These are phyloP conservation scores for Ustilago crameri DNA, from an alignment of 1,284 basidiomycete genomes.

Conservation along the genomic window DNA sequence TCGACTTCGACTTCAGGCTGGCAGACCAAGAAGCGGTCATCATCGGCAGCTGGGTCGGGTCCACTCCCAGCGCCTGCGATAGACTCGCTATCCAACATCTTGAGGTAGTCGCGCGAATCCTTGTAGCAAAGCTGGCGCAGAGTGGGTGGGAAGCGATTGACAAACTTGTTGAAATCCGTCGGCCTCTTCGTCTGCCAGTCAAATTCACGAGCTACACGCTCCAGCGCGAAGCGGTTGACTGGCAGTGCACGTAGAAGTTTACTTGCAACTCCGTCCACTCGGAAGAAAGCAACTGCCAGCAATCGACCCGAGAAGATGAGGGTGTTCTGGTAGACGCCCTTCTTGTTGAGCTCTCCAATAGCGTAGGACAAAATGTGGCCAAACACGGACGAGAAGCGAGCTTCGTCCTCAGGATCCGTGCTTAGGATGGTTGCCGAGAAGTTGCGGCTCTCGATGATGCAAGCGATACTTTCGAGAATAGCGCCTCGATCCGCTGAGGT, in stretches of 20 bases:
- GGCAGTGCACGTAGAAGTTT: constrained; percentile 62
- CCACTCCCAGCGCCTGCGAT: constrained; percentile 12
- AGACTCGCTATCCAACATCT: constrained; percentile 56
- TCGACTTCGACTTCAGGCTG: constrained; percentile 64
- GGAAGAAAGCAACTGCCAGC: constrained; percentile 62
- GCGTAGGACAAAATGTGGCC: constrained; percentile 61
- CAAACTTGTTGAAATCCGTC: constrained; percentile 42
- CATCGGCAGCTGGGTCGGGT: constrained; percentile 28
- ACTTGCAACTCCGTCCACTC: constrained; percentile 60
- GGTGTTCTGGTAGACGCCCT: constrained; percentile 66
- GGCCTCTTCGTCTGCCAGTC: constrained; percentile 53
- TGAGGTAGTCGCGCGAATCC: constrained; percentile 60
- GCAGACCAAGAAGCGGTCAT: constrained; percentile 58
- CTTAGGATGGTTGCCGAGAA: constrained; percentile 50
- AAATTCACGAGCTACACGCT: constrained; percentile 58
- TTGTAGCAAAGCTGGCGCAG: constrained; percentile 60
- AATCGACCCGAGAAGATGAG: constrained; percentile 63
- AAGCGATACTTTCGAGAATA: constrained; percentile 63
- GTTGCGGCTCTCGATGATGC: constrained; percentile 63
- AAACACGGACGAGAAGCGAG: constrained; percentile 57
- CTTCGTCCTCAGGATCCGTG: constrained; percentile 49
- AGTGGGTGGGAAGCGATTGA: constrained; percentile 46
- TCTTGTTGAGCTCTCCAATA: constrained; percentile 66
- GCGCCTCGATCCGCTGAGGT: constrained; percentile 64
- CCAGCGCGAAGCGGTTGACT: constrained; percentile 62